phyloP scores from a whole-genome alignment of 2,329 filamentous ascomycete genomes.

The Xylariaceae sp. region DNA sequence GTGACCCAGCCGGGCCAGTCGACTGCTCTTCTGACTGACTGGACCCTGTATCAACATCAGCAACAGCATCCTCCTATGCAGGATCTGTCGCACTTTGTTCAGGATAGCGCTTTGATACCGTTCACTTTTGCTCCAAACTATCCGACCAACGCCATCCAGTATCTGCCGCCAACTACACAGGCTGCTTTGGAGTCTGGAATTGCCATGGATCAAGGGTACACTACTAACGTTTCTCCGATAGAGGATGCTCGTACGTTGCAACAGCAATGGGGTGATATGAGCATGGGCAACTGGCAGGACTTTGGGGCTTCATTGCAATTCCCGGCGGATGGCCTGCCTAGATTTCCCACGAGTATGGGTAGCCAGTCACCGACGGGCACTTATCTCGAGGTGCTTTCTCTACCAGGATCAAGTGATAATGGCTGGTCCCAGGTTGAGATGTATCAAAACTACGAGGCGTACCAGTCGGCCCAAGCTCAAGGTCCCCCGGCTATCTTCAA shows the following conservation, averaged over 20 bases:
- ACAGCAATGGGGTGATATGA: conserved; percentile 50
- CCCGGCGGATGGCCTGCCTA: conserved; percentile 39
- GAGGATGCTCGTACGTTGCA: conserved; percentile 54
- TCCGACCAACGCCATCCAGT: conserved; percentile 54
- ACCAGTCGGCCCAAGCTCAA: conserved; percentile 48
- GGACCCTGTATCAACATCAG: conserved; percentile 54
- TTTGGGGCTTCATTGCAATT: conserved; percentile 60
- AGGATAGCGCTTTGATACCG: conserved; percentile 50
- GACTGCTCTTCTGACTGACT: conserved; percentile 51
- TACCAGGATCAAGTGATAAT: conserved; percentile 78
- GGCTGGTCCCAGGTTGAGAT: conserved; percentile 81
- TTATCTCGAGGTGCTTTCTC: conserved; percentile 79
- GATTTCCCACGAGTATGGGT: conserved; percentile 40
- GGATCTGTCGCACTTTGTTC: conserved; percentile 50
- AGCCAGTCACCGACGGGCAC: conserved; percentile 70
- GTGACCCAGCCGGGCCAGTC: conserved; percentile 44
- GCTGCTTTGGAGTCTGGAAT: conserved; percentile 57
- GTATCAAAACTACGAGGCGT: conserved; percentile 66
- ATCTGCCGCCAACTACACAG: conserved; percentile 58
- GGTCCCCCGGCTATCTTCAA: conserved; percentile 74
- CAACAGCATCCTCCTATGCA: conserved; percentile 41
- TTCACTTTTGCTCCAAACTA: conserved; percentile 48
- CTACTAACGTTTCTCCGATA: conserved; percentile 47
- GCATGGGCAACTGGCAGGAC: conserved; percentile 74
- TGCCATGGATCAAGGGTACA: conserved; percentile 59